Evolutionary conservation across 345 rosid genomes (phyloP), one percentile per base, ranked within the genome.

Genomic region (Psidium guajava): DNA sequence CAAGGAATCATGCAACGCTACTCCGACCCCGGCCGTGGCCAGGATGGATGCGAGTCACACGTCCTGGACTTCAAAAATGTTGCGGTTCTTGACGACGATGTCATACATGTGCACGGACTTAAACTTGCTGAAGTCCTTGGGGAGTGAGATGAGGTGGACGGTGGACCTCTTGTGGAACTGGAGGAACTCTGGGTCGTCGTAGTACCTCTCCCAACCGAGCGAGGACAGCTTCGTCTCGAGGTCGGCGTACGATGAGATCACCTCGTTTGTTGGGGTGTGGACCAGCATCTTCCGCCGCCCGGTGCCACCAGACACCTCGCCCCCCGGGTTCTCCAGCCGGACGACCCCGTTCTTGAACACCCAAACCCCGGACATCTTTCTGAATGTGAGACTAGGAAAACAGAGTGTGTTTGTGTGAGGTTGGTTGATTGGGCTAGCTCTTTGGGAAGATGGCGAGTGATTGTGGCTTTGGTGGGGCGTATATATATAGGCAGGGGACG

Each of bases 171-270:
- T 95, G 84, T 94, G 98, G 91, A 92, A 96, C 82, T 95, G 99
- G 52, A 93, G 93, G 52, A 95, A 95, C 21, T 89, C 85, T 1
- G 96, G 96, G 16, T 94, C 95, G 1, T 92, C 89, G 18, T 85
- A 93, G 80, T 94, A 90, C 88, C 96, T 91, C 88, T 95, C 97
- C 99, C 99, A 96, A 15, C 99, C 99, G 15, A 94, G 93, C 54
- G 93, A 84, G 59, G 59, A 56, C 5, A 96, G 91, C 89, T 92
- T 91, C 64, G 86, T 85, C 87, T 93, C 94, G 15, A 96, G 98
- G 80, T 84, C 91, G 0, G 88, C 85, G 53, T 96, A 95, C 9
- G 95, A 95, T 2, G 92, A 91, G 53, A 96, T 93, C 18, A 91
- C 92, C 83, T 96, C 98, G 77, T 92, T 89, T 5, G 90, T 89